Base-by-base conservation (phyloP, 257 asterid genomes). In the Solanum piurae region DNA sequence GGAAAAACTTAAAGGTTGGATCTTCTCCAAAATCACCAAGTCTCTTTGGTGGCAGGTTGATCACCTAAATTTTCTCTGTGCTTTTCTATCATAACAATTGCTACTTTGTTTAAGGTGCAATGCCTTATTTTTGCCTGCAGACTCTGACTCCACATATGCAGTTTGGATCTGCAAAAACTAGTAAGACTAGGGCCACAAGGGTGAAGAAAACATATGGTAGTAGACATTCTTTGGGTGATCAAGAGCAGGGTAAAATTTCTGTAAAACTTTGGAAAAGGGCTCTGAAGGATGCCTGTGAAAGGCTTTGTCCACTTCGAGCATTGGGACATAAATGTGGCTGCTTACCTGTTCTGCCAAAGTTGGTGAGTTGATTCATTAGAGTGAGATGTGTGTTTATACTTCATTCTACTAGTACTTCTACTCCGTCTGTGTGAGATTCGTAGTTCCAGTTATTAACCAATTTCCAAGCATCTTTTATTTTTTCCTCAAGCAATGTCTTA, bases 1-100 rank as follows among this genome's bases (percentile, higher is more conserved):
- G 31, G 98, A 97, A 86, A 94, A 91, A 83, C 91, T 94, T 38
- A 98, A 97, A 93, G 92, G 97, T 71, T 97, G 99, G 99, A 91
- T 97, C 87, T 97, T 97, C 91, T 90, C 96, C 86, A 89, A 96
- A 60, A 93, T 95, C 29, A 94, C 94, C 23, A 96, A 97, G 93
- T 97, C 98, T 31, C 83, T 97, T 44, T 97, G 99, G 99, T 97
- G 99, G 99, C 99, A 96, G 99, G 99, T 96, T 86, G 40, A 21
- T 44, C 79, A 84, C 84, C 55, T 83, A 46, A 27, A 62, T 84
- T 89, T 73, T 36, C 31, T 34, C 75, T 86, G 75, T 86, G 38
- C 85, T 82, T 27, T 18, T 82, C 86, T 29, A 1, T 49, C 85
- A 49, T 31, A 49, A 9, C 18, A 49, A 82, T 44, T 49, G 29